Percentiles rank a stretch among this genome's conserved stretches.
phyloP scores from a whole-genome alignment of 2,329 filamentous ascomycete species.

The Lachnellula cervina region DNA sequence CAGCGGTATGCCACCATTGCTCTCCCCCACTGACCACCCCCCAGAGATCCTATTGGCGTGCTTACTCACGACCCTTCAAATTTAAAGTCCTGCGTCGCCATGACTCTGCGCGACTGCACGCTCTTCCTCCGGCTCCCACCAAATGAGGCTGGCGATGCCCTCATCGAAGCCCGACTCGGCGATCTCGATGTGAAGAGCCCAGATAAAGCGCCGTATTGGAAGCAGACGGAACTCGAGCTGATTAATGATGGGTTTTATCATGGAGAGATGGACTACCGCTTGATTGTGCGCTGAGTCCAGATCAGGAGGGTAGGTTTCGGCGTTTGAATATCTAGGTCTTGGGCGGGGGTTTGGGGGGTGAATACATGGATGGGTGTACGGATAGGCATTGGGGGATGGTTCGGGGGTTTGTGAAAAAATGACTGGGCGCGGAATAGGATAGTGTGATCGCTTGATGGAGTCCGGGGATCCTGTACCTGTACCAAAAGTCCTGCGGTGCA shows the following conservation, averaged over 20 bases:
- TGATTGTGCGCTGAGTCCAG: neutral
- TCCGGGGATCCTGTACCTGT: too few relatives aligned
- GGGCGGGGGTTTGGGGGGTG: too few relatives aligned
- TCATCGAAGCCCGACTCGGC: conserved; percentile 57
- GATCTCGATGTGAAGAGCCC: conserved; percentile 75
- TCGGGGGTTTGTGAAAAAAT: too few relatives aligned
- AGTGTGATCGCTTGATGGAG: too few relatives aligned
- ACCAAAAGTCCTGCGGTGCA: too few relatives aligned
- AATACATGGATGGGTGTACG: too few relatives aligned
- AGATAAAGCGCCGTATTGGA: conserved; percentile 66
- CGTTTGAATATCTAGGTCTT: too few relatives aligned
- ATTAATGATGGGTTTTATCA: conserved; percentile 66
- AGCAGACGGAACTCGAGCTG: conserved; percentile 54
- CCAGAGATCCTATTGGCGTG: conserved; percentile 26
- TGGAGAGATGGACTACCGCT: conserved; percentile 30
- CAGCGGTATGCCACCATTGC: neutral
- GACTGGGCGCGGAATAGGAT: too few relatives aligned
- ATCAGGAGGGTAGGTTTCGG: neutral
- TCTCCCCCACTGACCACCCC: neutral
- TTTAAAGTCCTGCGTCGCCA: conserved; percentile 58
- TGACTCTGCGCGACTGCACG: conserved; percentile 78
- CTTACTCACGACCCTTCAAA: conserved; percentile 33
- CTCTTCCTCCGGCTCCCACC: conserved; percentile 59
- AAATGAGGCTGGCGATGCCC: conserved; percentile 22
- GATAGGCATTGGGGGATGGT: too few relatives aligned